Base-by-base conservation (phyloP, 768 basidiomycete species). In the Dictyophora rubrovolvata region DNA sequence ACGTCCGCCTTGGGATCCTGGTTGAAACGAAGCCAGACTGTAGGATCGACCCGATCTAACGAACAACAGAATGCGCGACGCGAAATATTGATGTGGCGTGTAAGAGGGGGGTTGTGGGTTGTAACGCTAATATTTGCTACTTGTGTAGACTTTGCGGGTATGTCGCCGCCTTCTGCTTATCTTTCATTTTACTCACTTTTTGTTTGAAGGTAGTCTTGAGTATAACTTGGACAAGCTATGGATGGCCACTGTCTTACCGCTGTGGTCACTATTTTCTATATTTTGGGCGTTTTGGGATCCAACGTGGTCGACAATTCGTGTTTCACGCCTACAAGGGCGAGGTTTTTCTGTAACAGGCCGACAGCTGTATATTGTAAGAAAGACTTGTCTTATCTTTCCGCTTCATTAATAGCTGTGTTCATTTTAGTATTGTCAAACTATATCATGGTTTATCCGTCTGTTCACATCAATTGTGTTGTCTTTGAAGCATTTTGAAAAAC, bases 221-320 rank as follows among this genome's bases (percentile, higher is more conserved):
- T 52, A 59, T 42, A 11, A 59, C 35, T 53, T 59, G 34, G 17
- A n/a, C 21, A 20, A 20, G 18, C 48, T n/a, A 18, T 59, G 49
- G 49, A 49, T 73, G 42, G 53, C 78, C 79, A 10, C 61, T 22
- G n/a, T 68, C 5, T 71, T 86, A 54, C 83, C 87, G 1, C 28
- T 75, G 3, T 48, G 87, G 18, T 71, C 75, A 28, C 7, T 28
- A 28, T 28, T 28, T 28, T 28, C 91, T 18, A 66, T 93, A 16
- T 65, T 86, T 6, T 94, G 92, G 86, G 83, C 28, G 28, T 82
- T 78, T 1, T 95, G 93, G 93, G 84, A 95, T 67, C 92, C 90
- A 12, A 87, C 87, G 7, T 28, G 28, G 28, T 28, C 28, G 7
- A 28, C 28, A 28, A 28, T 28, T 28, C 28, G 28, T 7, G 77